Conservation (phyloP, 2,329 filamentous ascomycete genomes). For the Beauveria australis region DNA sequence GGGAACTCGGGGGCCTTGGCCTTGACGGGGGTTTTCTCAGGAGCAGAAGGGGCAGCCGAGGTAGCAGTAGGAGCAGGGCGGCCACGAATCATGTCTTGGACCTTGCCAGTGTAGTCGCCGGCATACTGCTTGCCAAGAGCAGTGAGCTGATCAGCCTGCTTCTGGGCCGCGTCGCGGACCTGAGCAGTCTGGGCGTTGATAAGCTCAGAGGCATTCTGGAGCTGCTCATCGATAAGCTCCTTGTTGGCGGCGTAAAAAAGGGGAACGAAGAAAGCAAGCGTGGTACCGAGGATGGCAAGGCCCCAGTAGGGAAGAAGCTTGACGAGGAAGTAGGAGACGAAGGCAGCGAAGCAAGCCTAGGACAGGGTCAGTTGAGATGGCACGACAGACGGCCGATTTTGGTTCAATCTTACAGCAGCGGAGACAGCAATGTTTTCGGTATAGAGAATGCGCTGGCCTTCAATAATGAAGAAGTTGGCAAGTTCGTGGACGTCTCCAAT, state of each 20-base stretch:
- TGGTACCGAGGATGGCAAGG: constrained; percentile 51
- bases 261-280: constrained; percentile 52
- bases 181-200: constrained; percentile 56
- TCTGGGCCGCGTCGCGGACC: constrained; percentile 51
- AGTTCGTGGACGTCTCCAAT: constrained; percentile 60
- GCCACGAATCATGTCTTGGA: constrained; percentile 53
- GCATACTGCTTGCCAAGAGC: constrained; percentile 59
- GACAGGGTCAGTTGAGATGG: constrained; percentile 13
- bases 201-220: constrained; percentile 49
- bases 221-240: constrained; percentile 58
- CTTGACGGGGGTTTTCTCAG: constrained; percentile 16
- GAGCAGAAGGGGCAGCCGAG: constrained; percentile 22
- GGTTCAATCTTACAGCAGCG: constrained; percentile 41
- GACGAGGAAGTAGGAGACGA: constrained; percentile 59
- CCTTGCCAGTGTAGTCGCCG: constrained; percentile 60
- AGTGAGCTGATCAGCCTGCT: constrained; percentile 56
- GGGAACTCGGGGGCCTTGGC: constrained; percentile 27
- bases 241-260: constrained; percentile 60
- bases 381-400: not conserved
- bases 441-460: constrained; percentile 59
- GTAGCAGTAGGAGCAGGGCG: constrained; percentile 35
- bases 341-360: constrained; percentile 51
- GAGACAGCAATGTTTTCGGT: constrained; percentile 58
- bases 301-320: constrained; percentile 66
- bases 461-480: constrained; percentile 64